Conservation (phyloP, 495 filamentous ascomycete species). For the Aspergillus sclerotioniger region DNA sequence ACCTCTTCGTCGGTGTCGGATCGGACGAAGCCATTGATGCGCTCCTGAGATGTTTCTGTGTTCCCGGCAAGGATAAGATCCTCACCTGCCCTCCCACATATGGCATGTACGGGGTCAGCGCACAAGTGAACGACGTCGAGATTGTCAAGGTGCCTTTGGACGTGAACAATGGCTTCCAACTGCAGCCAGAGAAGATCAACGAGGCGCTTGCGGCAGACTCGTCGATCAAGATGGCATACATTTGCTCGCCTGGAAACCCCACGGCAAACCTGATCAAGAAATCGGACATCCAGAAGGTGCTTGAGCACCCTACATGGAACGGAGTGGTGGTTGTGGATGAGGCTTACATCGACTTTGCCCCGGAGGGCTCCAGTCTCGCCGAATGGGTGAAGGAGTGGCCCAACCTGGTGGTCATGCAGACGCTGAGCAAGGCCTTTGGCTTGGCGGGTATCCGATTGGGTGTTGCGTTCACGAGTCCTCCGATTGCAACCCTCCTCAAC, state of each 20-base stretch:
- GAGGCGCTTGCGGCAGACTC: slow-evolving; percentile 58
- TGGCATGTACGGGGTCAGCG: slow-evolving; percentile 95
- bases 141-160: slow-evolving; percentile 83
- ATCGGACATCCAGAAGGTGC: slow-evolving; percentile 66
- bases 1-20: slow-evolving; percentile 93
- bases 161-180: slow-evolving; percentile 56
- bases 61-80: slow-evolving; percentile 82
- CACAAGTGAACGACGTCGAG: slow-evolving; percentile 85
- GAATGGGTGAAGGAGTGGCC: slow-evolving; percentile 91
- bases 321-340: slow-evolving; percentile 92
- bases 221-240: slow-evolving; percentile 81
- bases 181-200: slow-evolving; percentile 69
- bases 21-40: slow-evolving; percentile 96
- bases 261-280: slow-evolving; percentile 77
- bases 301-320: slow-evolving; percentile 92
- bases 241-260: slow-evolving; percentile 94
- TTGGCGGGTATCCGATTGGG: slow-evolving; percentile 87
- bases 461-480: slow-evolving; percentile 66
- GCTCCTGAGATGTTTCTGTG: slow-evolving; percentile 87
- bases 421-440: slow-evolving; percentile 92
- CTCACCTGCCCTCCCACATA: slow-evolving; percentile 95
- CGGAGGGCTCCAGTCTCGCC: slow-evolving; percentile 75
- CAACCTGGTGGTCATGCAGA: slow-evolving; percentile 98
- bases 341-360: slow-evolving; percentile 94
- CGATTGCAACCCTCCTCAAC: slow-evolving; percentile 74